A percentile compares a stretch with the other conserved stretches of the same genome.
These are phyloP conservation scores for Holtermanniella nyarrowii DNA, from an alignment of 768 basidiomycete genomes.

Conservation along the genomic window DNA sequence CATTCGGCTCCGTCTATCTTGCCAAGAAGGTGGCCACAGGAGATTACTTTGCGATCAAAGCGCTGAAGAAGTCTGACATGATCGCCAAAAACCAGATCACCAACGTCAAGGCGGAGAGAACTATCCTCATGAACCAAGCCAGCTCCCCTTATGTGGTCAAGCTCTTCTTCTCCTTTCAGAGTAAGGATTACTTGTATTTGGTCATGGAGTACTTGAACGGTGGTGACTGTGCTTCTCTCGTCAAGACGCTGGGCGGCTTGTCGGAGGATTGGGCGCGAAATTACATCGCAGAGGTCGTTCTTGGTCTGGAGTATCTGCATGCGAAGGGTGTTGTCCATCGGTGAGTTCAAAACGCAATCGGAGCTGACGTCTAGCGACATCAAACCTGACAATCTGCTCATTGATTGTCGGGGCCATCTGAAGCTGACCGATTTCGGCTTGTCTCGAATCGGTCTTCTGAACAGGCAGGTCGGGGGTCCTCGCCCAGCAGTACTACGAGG, in stretches of 20 bases:
- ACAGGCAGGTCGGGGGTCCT: conserved; percentile 61
- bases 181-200: conserved; percentile 95
- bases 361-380: conserved; percentile 48
- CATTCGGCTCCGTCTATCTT: conserved; percentile 95
- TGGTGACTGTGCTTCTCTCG: conserved; percentile 91
- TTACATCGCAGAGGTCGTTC: conserved; percentile 89
- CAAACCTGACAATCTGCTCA: conserved; percentile 95
- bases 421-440: conserved; percentile 98
- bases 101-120: conserved; percentile 97
- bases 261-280: conserved; percentile 96
- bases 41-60: conserved; percentile 98
- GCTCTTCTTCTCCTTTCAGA: conserved; percentile 97
- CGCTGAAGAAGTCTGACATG: conserved; percentile 99
- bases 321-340: conserved; percentile 91
- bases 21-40: conserved; percentile 97
- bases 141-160: conserved; percentile 97
- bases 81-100: conserved; percentile 99
- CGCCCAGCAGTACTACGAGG: conserved; percentile 35
- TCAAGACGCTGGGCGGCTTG: conserved; percentile 85
- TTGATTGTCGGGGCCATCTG: conserved; percentile 90
- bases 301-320: conserved; percentile 95
- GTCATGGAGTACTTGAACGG: conserved; percentile 99
- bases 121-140: conserved; percentile 98
- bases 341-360: conserved; percentile 45
- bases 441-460: conserved; percentile 92